Conservation (phyloP, 176 grass and related monocot species). For the Musa troglodytarum region DNA sequence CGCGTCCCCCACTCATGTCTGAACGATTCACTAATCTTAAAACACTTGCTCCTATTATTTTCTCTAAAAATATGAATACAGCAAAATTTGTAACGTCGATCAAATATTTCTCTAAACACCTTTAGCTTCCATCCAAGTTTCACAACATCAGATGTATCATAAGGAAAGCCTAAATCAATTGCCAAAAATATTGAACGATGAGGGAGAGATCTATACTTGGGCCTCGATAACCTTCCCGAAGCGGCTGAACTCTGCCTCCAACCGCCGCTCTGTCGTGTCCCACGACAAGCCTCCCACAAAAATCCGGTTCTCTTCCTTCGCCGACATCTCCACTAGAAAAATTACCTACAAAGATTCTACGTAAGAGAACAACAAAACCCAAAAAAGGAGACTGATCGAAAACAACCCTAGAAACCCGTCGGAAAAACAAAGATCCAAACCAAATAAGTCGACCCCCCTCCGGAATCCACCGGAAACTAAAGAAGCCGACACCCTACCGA, state of each 20-base stretch:
- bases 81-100: too few relatives aligned
- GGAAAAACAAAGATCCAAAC: too few relatives aligned
- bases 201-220: constrained; percentile 30
- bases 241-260: constrained; percentile 56
- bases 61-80: too few relatives aligned
- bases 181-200: neutral
- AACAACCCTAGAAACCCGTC: neutral
- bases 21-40: too few relatives aligned
- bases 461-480: neutral
- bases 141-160: too few relatives aligned
- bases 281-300: constrained; percentile 81
- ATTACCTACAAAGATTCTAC: neutral
- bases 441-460: too few relatives aligned
- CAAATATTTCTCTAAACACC: too few relatives aligned
- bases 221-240: constrained; percentile 80
- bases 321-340: constrained; percentile 28
- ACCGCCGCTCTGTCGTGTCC: constrained; percentile 53
- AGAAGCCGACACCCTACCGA: neutral
- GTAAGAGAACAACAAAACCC: neutral
- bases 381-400: neutral
- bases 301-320: constrained; percentile 68
- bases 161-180: neutral
- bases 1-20: too few relatives aligned
- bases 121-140: too few relatives aligned
- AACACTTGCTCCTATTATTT: too few relatives aligned